phyloP scores from a whole-genome alignment of 768 basidiomycete species.

The Pulveroboletus sp. region DNA sequence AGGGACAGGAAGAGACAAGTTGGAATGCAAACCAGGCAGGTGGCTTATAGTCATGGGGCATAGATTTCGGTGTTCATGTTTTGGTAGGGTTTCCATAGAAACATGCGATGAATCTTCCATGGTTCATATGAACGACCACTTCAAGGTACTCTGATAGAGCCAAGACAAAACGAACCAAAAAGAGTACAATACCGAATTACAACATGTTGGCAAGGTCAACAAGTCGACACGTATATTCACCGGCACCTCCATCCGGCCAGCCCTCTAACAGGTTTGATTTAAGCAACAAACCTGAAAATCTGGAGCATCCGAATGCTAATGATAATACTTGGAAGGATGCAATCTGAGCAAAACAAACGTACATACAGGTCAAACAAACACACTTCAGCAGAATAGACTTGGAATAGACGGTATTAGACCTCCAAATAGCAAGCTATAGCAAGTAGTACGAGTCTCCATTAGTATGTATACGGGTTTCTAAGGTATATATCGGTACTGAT shows the following conservation, averaged over 20 bases:
- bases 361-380: no score
- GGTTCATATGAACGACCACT: no score
- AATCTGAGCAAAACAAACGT: not conserved
- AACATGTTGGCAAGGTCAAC: slow-evolving; percentile 7
- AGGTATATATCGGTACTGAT: slow-evolving; percentile 16
- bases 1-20: not conserved
- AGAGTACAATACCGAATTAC: slow-evolving; percentile 1
- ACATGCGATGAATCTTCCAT: slow-evolving; percentile 3
- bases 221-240: no score
- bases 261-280: no score
- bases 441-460: slow-evolving; percentile 19
- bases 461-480: slow-evolving; percentile 21
- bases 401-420: no score
- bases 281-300: no score
- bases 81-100: slow-evolving; percentile 16
- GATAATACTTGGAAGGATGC: no score
- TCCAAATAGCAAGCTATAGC: no score
- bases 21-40: not conserved
- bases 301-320: no score
- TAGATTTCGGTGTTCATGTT: not conserved
- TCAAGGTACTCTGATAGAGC: no score
- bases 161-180: slow-evolving; percentile 11
- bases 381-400: not conserved
- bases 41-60: not conserved
- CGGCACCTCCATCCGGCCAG: no score